Evolutionary conservation across 257 asterid genomes (phyloP).

Genomic region (Jasminum sambac): DNA sequence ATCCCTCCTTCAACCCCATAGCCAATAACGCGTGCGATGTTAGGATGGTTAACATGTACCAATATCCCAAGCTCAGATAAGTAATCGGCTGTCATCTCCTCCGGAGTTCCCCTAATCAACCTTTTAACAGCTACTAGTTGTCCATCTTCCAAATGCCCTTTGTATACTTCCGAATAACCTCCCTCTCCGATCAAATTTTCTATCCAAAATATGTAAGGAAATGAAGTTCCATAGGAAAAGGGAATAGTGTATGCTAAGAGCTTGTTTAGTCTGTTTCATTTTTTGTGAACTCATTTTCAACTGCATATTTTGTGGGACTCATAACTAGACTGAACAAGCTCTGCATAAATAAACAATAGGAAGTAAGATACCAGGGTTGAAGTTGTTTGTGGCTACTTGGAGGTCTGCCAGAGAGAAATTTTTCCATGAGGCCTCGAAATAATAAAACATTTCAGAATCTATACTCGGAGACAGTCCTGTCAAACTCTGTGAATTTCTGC

Average conservation of each 20-base stretch:
- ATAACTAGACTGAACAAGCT: background rate
- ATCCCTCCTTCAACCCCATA: slow-evolving; percentile 98
- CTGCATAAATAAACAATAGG: background rate
- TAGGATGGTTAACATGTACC: slow-evolving; percentile 91
- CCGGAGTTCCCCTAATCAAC: slow-evolving; percentile 77
- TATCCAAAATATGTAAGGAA: slow-evolving; percentile 23
- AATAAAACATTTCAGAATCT: slow-evolving; percentile 59
- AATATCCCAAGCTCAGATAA: slow-evolving; percentile 92
- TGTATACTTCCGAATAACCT: slow-evolving; percentile 93
- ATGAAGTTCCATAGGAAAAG: background rate
- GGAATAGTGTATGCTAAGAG: too few species aligned
- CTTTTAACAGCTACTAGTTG: slow-evolving; percentile 80
- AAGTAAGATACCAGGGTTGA: slow-evolving; percentile 52
- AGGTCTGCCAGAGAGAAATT: slow-evolving; percentile 81
- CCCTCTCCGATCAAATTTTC: slow-evolving; percentile 90
- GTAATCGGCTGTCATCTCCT: slow-evolving; percentile 91
- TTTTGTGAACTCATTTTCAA: too few species aligned
- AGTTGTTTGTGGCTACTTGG: slow-evolving; percentile 62
- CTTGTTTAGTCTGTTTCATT: too few species aligned
- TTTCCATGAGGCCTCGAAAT: slow-evolving; percentile 83
- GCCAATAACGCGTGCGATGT: slow-evolving; percentile 83
- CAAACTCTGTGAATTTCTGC: slow-evolving; percentile 51
- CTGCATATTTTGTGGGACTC: background rate
- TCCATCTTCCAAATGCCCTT: slow-evolving; percentile 78
- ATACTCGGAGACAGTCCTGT: slow-evolving; percentile 55